A percentile compares a stretch with the other conserved stretches of the same genome.
Evolutionary conservation across 1,284 basidiomycete species (phyloP).

Genomic region (Phlebopus sp.): DNA sequence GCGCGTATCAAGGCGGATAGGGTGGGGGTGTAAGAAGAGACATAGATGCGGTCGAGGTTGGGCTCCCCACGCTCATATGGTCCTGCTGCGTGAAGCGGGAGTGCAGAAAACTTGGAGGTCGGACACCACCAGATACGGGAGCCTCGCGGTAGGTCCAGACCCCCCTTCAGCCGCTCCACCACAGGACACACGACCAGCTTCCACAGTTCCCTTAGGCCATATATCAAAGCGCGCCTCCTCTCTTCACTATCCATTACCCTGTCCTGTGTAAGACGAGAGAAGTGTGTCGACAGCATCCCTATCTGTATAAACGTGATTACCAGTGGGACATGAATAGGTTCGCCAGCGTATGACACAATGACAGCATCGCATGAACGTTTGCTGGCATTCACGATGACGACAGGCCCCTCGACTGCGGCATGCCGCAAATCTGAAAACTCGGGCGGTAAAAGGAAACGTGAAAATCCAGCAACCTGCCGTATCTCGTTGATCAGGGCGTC

Average conservation of each 20-base stretch:
- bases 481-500: neutral
- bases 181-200: slow-evolving; percentile 23
- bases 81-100: slow-evolving; percentile 38
- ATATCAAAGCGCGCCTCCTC: neutral
- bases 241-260: neutral
- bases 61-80: neutral
- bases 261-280: neutral
- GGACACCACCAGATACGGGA: slow-evolving; percentile 39
- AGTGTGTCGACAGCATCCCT: neutral
- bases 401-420: slow-evolving; percentile 1
- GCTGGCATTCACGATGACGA: slow-evolving; percentile 2
- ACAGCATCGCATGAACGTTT: neutral
- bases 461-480: slow-evolving; percentile 1
- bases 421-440: neutral
- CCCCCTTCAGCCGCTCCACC: slow-evolving; percentile 6
- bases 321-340: slow-evolving; percentile 4
- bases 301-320: neutral
- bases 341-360: slow-evolving; percentile 1
- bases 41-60: slow-evolving; percentile 23
- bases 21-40: slow-evolving; percentile 32
- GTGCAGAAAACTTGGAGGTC: slow-evolving; percentile 23
- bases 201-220: slow-evolving; percentile 24
- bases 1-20: slow-evolving; percentile 23
- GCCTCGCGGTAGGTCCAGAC: neutral
- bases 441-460: neutral